Base-by-base conservation (phyloP, 805 yeast genomes). In the Yarrowia yakushimensis region DNA sequence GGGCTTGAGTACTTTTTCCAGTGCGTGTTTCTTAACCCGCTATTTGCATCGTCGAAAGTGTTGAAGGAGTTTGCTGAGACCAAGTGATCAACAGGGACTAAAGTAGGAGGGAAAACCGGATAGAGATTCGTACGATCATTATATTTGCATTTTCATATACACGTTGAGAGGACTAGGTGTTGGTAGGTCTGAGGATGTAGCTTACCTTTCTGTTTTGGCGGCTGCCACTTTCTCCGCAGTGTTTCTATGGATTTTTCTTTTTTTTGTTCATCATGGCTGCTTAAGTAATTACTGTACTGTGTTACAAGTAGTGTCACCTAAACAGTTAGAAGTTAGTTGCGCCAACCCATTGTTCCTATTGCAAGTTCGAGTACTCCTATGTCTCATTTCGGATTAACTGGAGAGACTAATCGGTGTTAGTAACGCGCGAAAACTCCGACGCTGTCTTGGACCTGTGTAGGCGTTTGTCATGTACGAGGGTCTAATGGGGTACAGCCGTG, bases 1-100 rank as follows among this genome's bases (percentile, higher is more conserved):
- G 82, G 82, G 0, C 69, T 80, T 20, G 81, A 79, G 63, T 81
- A 73, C 68, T 81, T 80, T 62, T 52, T 78, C 27, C 73, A 74
- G 46, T 78, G 81, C 65, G 74, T 80, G 12, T 55, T 80, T n/a
- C 67, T 80, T 39, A 79, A 80, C 63, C 81, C 82, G 0, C 71
- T 68, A 0, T 67, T 78, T 61, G 71, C 76, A 1, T 69, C 71
- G 30, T 46, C 61, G 15, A 28, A 18, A 25, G 61, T 41, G 20
- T 18, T 55, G 22, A 39, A 23, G 48, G 48, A 37, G 27, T 55
- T 55, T 22, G 48, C 61, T 15, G 48, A 55, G 30, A 45, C 52
- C 2, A 45, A 45, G 52, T 43, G 31, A 42, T 4, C 10, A 15
- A 9, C 5, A 18, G 15, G 13, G 17, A 17, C 3, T 1, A 2